Evolutionary conservation across 768 basidiomycete species (phyloP), one percentile per base, ranked within the genome.

Genomic region (Rhodotorula toruloides): DNA sequence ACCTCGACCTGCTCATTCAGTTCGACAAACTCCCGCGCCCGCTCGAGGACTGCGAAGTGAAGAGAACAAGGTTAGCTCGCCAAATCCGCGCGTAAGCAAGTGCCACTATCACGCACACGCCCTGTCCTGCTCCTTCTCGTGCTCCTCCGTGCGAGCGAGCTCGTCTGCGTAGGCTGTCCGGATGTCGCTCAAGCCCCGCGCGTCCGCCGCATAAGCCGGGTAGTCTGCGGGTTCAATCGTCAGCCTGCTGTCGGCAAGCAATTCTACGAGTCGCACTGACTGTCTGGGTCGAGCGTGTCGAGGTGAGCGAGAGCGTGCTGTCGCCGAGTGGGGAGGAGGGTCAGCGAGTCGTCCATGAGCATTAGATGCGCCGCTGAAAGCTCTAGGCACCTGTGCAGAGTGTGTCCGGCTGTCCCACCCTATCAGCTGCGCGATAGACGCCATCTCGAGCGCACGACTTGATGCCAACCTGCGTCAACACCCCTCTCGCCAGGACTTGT

Each of bases 1-100:
- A 90, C 91, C 81, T 91, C 83, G 58, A 94, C 89, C 80, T 94
- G 90, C 68, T 90, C 86, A 78, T 92, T 90, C n/a, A 94, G 83
- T 54, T 91, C 88, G 31, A 90, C 81, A 74, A 88, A 92, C 69
- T 92, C 89, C 63, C 80, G 80, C 46, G 84, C 72, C 3, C 67
- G 57, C 22, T 65, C 67, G 48, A 68, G 61, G 66, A 68, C 71
- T 72, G 67, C 11, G 32, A 19, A 14, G 16, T 21, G 1, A 27
- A 39, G 34, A 36, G 52, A n/a, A n/a, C n/a, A n/a, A n/a, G n/a
- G n/a, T n/a, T n/a, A n/a, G n/a, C n/a, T n/a, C n/a, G n/a, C n/a
- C n/a, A n/a, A n/a, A n/a, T n/a, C n/a, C n/a, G n/a, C n/a, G 58
- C 3, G 16, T 1, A n/a, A 5, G 17, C 27, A 11, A 27, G 40